Percentiles rank a stretch among this genome's conserved stretches.
Conservation (phyloP, 2,329 filamentous ascomycete genomes). For the Aplosporella prunicola region DNA sequence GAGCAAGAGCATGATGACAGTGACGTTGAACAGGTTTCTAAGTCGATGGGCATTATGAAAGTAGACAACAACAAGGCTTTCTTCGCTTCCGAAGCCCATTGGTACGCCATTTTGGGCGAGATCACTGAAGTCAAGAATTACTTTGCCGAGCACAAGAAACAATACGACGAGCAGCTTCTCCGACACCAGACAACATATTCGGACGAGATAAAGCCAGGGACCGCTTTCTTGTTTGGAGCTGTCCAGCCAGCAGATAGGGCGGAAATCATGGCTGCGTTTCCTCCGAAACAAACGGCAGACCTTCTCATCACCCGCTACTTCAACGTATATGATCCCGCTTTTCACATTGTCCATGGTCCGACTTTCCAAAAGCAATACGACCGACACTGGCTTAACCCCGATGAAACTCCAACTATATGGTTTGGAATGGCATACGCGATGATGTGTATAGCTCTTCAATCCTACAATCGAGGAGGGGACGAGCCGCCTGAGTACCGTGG, state of each 20-base stretch:
- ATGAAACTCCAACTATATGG: conserved; percentile 67
- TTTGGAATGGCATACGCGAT: conserved; percentile 67
- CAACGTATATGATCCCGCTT: conserved; percentile 62
- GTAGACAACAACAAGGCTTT: conserved; percentile 40
- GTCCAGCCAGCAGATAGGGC: conserved; percentile 58
- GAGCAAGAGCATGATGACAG: conserved; percentile 46
- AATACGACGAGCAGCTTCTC: conserved; percentile 72
- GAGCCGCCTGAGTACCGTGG: conserved; percentile 71
- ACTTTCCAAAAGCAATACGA: conserved; percentile 66
- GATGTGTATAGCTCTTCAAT: conserved; percentile 67
- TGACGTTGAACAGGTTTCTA: conserved; percentile 48
- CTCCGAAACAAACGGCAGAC: conserved; percentile 72
- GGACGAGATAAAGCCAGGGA: conserved; percentile 49
- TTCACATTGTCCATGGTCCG: conserved; percentile 53
- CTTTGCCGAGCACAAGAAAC: conserved; percentile 77
- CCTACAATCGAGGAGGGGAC: conserved; percentile 69
- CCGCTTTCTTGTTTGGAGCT: conserved; percentile 70
- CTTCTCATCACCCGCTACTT: conserved; percentile 84
- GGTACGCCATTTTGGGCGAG: conserved; percentile 45
- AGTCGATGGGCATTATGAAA: conserved; percentile 45
- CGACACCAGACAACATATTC: conserved; percentile 61
- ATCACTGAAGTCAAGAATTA: conserved; percentile 92
- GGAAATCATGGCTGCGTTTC: conserved; percentile 72
- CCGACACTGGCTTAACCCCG: conserved; percentile 61
- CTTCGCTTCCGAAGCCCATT: conserved; percentile 43